A percentile compares a stretch with the other conserved stretches of the same genome.
phyloP scores from a whole-genome alignment of 2,329 filamentous ascomycete genomes.

The Fonsecaea erecta region DNA sequence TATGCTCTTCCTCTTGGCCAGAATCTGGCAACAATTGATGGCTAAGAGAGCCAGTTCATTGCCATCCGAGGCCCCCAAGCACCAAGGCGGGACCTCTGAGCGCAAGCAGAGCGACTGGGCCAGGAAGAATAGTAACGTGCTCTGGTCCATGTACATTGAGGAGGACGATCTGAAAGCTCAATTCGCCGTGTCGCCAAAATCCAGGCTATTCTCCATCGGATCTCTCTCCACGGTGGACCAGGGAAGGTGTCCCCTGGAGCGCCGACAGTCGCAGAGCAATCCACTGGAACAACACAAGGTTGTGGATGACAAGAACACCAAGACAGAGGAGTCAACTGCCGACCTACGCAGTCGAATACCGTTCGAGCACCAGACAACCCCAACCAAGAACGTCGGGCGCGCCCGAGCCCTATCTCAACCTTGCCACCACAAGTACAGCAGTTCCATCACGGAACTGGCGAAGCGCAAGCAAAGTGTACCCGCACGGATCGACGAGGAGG shows the following conservation, averaged over 20 bases:
- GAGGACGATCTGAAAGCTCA: constrained; percentile 29
- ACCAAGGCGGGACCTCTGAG: background rate
- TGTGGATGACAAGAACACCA: background rate
- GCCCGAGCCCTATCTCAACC: constrained; percentile 16
- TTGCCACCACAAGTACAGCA: constrained; percentile 4
- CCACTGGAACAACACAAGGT: constrained; percentile 12
- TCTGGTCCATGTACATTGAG: constrained; percentile 29
- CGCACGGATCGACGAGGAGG: constrained; percentile 1
- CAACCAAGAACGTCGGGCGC: constrained; percentile 17
- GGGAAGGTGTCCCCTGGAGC: constrained; percentile 26
- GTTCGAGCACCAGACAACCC: constrained; percentile 12
- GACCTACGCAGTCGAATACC: constrained; percentile 14
- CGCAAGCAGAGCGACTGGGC: constrained; percentile 24
- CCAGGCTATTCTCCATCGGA: constrained; percentile 29
- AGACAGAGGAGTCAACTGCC: background rate
- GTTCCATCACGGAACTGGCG: constrained; percentile 7
- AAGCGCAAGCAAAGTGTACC: constrained; percentile 19
- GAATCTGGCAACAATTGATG: constrained; percentile 16
- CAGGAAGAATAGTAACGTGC: constrained; percentile 25
- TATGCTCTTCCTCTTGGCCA: constrained; percentile 10
- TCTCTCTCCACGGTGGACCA: constrained; percentile 26
- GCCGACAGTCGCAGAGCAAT: constrained; percentile 4
- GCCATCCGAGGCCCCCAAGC: background rate
- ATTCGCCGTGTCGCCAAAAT: constrained; percentile 25
- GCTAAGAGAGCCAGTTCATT: background rate